Percentiles rank a stretch among this genome's conserved stretches.
Conservation (phyloP, 176 grass and related monocot species). For the Avena atlantica region DNA sequence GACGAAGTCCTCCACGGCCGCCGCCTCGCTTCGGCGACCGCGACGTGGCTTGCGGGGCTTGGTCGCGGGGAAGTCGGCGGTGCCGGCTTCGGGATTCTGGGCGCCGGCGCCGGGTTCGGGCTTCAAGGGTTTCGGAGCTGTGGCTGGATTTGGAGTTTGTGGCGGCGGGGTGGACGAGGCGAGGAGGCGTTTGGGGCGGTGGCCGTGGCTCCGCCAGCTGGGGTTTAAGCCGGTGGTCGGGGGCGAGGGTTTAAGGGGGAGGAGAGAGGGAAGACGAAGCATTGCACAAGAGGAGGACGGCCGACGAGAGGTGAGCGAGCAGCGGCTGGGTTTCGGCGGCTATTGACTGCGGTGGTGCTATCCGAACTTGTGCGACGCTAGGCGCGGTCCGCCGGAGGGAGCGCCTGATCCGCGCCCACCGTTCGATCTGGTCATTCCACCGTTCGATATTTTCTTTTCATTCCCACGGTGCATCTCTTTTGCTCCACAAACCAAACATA, state of each 20-base stretch:
- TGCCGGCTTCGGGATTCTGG: not conserved
- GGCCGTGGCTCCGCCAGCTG: slow-evolving; percentile 25
- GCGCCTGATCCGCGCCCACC: too few relatives aligned
- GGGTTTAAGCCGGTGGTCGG: not conserved
- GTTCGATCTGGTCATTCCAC: too few relatives aligned
- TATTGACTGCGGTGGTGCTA: slow-evolving; percentile 22
- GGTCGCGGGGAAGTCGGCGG: slow-evolving; percentile 34
- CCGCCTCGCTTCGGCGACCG: slow-evolving; percentile 59
- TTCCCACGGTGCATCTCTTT: too few relatives aligned
- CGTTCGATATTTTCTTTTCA: too few relatives aligned
- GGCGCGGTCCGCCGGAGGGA: not conserved
- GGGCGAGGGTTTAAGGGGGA: slow-evolving; percentile 50
- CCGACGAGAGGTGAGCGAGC: not conserved
- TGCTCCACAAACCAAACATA: too few relatives aligned
- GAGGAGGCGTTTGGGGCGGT: slow-evolving; percentile 3
- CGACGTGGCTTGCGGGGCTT: slow-evolving; percentile 64
- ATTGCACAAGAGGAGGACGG: slow-evolving; percentile 14
- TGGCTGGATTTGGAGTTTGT: slow-evolving; percentile 36
- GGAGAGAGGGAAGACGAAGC: slow-evolving; percentile 52
- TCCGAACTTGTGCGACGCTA: slow-evolving; percentile 7
- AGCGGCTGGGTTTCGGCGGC: slow-evolving; percentile 26
- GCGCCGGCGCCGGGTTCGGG: not conserved
- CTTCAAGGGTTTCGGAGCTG: slow-evolving; percentile 21
- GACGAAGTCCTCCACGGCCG: slow-evolving; percentile 80
- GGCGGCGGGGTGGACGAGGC: slow-evolving; percentile 48